Evolutionary conservation across 768 basidiomycete species (phyloP).

Genomic region (Tylopilus sp.): DNA sequence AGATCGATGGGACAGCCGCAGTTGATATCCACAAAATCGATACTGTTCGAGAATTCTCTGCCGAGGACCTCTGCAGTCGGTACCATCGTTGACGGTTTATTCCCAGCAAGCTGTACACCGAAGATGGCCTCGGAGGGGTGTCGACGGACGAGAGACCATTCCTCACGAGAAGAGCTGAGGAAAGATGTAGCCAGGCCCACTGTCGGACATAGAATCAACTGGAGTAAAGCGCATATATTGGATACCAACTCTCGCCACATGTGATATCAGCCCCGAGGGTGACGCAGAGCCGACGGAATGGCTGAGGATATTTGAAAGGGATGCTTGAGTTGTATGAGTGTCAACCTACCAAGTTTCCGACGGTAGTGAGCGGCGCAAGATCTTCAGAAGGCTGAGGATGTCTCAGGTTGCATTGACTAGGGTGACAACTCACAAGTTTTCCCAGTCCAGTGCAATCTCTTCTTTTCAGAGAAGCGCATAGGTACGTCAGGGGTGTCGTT

Average conservation of each 20-base stretch:
- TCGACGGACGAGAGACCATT: conserved; percentile 90
- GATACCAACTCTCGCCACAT: conserved; percentile 78
- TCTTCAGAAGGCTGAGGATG: conserved; percentile 39
- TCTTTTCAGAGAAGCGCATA: conserved; percentile 77
- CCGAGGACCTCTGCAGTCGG: conserved; percentile 80
- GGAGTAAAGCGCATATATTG: neutral
- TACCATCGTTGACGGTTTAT: conserved; percentile 74
- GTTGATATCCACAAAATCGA: conserved; percentile 95
- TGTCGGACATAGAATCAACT: conserved; percentile 22
- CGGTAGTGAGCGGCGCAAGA: conserved; percentile 85
- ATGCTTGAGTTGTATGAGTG: neutral
- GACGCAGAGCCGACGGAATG: conserved; percentile 89
- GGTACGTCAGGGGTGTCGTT: conserved; percentile 67
- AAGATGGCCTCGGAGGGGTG: conserved; percentile 86
- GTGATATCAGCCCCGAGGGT: conserved; percentile 90
- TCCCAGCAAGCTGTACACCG: conserved; percentile 91
- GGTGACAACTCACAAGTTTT: conserved; percentile 65
- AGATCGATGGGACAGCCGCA: conserved; percentile 97
- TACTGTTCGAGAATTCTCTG: conserved; percentile 55
- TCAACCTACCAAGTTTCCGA: conserved; percentile 77
- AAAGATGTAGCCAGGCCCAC: conserved; percentile 95
- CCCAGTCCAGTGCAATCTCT: conserved; percentile 77
- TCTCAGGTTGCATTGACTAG: conserved; percentile 2
- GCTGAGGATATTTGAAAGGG: conserved; percentile 41
- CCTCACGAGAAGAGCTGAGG: conserved; percentile 82